Evolutionary conservation across 2,329 filamentous ascomycete genomes (phyloP).

Genomic region (Talaromyces sp.): DNA sequence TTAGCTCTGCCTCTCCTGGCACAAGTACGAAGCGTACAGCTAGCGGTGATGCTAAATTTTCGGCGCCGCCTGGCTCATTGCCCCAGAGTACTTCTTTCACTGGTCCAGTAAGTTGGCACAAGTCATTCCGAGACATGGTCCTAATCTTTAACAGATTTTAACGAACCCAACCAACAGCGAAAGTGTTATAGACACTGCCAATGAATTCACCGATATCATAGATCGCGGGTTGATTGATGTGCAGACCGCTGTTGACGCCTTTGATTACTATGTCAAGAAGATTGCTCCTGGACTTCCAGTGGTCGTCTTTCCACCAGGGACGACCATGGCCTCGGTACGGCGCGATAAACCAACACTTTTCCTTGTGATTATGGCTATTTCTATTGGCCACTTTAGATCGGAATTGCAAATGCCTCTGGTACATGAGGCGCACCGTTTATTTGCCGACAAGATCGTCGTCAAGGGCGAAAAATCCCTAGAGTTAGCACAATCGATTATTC

Average conservation of each 20-base stretch:
- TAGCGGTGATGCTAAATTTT: conserved; percentile 29
- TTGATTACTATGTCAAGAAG: conserved; percentile 53
- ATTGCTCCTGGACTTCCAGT: conserved; percentile 56
- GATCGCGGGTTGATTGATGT: conserved; percentile 51
- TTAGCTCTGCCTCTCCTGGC: conserved; percentile 7
- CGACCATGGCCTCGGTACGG: conserved; percentile 53
- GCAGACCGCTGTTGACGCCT: conserved; percentile 54
- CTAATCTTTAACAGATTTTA: neutral
- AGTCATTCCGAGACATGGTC: neutral
- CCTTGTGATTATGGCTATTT: conserved; percentile 54
- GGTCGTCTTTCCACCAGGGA: conserved; percentile 55
- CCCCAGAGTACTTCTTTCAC: conserved; percentile 3
- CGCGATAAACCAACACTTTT: conserved; percentile 59
- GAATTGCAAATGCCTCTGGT: conserved; percentile 60
- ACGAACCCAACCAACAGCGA: neutral
- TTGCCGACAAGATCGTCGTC: conserved; percentile 71
- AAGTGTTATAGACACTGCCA: conserved; percentile 17
- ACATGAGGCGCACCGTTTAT: conserved; percentile 65
- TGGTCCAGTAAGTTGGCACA: neutral
- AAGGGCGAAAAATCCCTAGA: conserved; percentile 78
- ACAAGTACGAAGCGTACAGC: conserved; percentile 32
- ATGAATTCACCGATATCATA: conserved; percentile 46
- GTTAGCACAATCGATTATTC: conserved; percentile 72
- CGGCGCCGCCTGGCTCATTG: conserved; percentile 10
- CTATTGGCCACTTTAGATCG: conserved; percentile 52